Evolutionary conservation across 352 stramenopile genomes (phyloP).

Genomic region (Phytophthora cactorum): DNA sequence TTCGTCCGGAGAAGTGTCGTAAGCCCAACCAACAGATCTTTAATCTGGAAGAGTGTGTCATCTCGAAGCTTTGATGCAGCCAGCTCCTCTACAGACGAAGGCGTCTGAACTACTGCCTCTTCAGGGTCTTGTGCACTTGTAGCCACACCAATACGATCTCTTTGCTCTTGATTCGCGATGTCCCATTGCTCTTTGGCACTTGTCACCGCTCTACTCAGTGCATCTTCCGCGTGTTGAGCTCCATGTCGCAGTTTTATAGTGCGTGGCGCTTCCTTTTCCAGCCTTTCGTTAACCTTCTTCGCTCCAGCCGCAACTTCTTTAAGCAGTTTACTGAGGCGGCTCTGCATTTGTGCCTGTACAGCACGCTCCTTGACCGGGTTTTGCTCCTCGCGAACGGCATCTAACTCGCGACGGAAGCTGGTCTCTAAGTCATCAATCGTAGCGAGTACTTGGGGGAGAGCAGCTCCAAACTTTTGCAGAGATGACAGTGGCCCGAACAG

Average conservation of each 20-base stretch:
- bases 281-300: slow-evolving; percentile 36
- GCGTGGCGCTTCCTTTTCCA: slow-evolving; percentile 32
- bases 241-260: slow-evolving; percentile 18
- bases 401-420: slow-evolving; percentile 51
- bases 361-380: slow-evolving; percentile 61
- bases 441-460: slow-evolving; percentile 45
- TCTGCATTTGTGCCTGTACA: slow-evolving; percentile 48
- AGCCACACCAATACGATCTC: not conserved
- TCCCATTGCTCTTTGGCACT: slow-evolving; percentile 33
- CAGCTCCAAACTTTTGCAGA: slow-evolving; percentile 52
- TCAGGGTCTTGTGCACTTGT: slow-evolving; percentile 1
- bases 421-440: slow-evolving; percentile 49
- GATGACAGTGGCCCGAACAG: slow-evolving; percentile 33
- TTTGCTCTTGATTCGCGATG: slow-evolving; percentile 22
- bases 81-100: slow-evolving; percentile 12
- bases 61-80: slow-evolving; percentile 34
- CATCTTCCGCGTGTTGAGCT: slow-evolving; percentile 31
- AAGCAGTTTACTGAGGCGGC: slow-evolving; percentile 35
- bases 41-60: slow-evolving; percentile 65
- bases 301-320: slow-evolving; percentile 43
- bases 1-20: slow-evolving; percentile 35
- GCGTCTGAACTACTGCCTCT: not conserved
- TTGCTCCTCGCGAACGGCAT: slow-evolving; percentile 54
- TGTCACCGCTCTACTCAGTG: slow-evolving; percentile 22
- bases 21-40: slow-evolving; percentile 51